Base-by-base conservation (phyloP, 75 land plant genomes). In the Pinus albicaulis region DNA sequence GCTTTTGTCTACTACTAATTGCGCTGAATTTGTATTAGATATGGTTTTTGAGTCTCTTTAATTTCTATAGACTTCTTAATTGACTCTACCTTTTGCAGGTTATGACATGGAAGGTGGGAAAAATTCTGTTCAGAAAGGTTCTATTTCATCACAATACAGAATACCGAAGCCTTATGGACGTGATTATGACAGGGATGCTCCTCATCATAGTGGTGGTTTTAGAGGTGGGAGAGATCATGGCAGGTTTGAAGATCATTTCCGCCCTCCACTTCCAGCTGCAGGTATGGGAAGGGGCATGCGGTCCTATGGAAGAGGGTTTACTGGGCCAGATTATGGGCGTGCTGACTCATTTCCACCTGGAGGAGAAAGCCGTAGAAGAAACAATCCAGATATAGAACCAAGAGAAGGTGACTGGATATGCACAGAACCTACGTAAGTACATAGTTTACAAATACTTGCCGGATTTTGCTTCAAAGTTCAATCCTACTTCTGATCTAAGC, bases 331-430 rank as follows among this genome's bases (percentile, higher is more conserved):
- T 28, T 56, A 71, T 76, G 86, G 84, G 56, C 74, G 57, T 38
- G 38, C 76, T 73, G 82, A 81, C 25, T 82, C 83, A 17, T 82
- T 84, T 23, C 81, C 77, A 5, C 55, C 76, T 26, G 78, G 76
- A 73, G 82, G 83, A 70, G 92, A 86, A 41, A 79, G 83, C 31
- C 14, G 61, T 14, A 19, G 41, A 24, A 78, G 87, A 75, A 92
- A 88, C 74, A 84, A 92, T 82, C 91, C 91, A 0, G 88, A 92
- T 84, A 82, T 92, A 3, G 76, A 77, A 12, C 93, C 93, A 70
- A 86, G 95, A 66, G 95, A 90, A 77, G 95, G 95, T 55, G 95
- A 92, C 60, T 92, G 95, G 95, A 60, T 86, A 66, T 92, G 95
- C 82, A 70, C 88, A 20, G 95, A 90, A 63, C 92, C 90, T 41